phyloP scores from a whole-genome alignment of 2,329 filamentous ascomycete species.

The Pyricularia sp. region DNA sequence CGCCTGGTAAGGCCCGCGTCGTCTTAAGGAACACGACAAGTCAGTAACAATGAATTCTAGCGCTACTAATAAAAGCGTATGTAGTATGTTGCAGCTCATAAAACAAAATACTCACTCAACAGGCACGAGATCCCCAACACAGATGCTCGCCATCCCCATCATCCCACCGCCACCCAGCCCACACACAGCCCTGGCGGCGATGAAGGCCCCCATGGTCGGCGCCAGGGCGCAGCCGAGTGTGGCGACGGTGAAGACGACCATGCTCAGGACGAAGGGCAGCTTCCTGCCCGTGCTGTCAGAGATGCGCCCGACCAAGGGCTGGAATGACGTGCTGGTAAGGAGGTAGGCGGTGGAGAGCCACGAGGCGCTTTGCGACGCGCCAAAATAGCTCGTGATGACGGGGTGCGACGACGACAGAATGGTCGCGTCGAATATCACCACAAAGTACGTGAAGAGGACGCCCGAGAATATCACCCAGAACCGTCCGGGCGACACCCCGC shows the following conservation, averaged over 20 bases:
- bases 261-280: constrained; percentile 52
- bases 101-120: constrained; percentile 44
- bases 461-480: constrained; percentile 57
- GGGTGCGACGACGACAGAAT: constrained; percentile 77
- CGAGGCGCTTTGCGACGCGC: constrained; percentile 67
- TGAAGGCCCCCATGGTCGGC: constrained; percentile 57
- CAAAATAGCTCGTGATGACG: constrained; percentile 69
- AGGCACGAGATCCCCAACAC: constrained; percentile 65
- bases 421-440: constrained; percentile 63
- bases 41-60: not conserved
- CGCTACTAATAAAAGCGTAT: not conserved
- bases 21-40: constrained; percentile 14
- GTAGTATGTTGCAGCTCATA: not conserved
- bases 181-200: constrained; percentile 59
- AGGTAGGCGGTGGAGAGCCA: constrained; percentile 77
- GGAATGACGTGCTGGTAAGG: constrained; percentile 66
- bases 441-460: constrained; percentile 48
- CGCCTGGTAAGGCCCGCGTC: constrained; percentile 62
- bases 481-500: constrained; percentile 33
- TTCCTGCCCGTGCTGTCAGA: constrained; percentile 68
- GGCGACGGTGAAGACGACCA: constrained; percentile 53
- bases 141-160: constrained; percentile 59
- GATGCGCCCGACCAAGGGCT: constrained; percentile 64
- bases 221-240: constrained; percentile 64
- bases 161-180: constrained; percentile 66